A percentile compares a stretch with the other conserved stretches of the same genome.
phyloP scores from a whole-genome alignment of 371 early-diverging fungal species.

The Apophysomyces trapeziformis region DNA sequence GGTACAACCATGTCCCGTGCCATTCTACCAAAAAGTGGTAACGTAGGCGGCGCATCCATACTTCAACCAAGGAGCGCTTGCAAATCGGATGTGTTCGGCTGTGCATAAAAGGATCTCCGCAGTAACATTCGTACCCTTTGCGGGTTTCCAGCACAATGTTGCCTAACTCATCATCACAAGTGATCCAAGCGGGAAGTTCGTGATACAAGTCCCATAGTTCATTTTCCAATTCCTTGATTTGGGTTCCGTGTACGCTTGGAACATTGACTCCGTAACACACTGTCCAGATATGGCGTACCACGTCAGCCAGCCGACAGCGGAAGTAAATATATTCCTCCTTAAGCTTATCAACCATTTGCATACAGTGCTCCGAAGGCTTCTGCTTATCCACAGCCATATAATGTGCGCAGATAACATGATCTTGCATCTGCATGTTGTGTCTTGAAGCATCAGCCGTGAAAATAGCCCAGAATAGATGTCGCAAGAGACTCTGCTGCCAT shows the following conservation, averaged over 20 bases:
- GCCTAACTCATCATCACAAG: constrained; percentile 13
- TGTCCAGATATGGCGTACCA: constrained; percentile 23
- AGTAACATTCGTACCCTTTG: constrained; percentile 22
- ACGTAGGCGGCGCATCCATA: constrained; percentile 34
- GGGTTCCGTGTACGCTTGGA: constrained; percentile 16
- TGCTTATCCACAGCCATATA: constrained; percentile 32
- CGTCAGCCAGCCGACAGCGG: constrained; percentile 26
- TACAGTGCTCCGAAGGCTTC: constrained; percentile 27
- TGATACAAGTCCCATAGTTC: constrained; percentile 25
- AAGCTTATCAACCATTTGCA: constrained; percentile 26
- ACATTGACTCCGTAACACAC: constrained; percentile 20
- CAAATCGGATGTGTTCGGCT: constrained; percentile 28
- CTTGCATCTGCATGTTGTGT: constrained; percentile 28
- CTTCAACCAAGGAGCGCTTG: constrained; percentile 27
- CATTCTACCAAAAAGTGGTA: constrained; percentile 34
- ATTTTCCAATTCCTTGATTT: constrained; percentile 27
- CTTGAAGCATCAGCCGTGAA: constrained; percentile 24
- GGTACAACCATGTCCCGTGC: constrained; percentile 30
- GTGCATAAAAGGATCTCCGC: constrained; percentile 19
- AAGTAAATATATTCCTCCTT: constrained; percentile 35
- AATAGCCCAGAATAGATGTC: constrained; percentile 33
- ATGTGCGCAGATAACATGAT: constrained; percentile 22
- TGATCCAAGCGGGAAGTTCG: constrained; percentile 29
- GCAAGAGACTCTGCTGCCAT: constrained; percentile 31
- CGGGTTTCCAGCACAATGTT: constrained; percentile 18